Evolutionary conservation across 2,329 filamentous ascomycete genomes (phyloP).

Genomic region (Trichoderma endophyticum): DNA sequence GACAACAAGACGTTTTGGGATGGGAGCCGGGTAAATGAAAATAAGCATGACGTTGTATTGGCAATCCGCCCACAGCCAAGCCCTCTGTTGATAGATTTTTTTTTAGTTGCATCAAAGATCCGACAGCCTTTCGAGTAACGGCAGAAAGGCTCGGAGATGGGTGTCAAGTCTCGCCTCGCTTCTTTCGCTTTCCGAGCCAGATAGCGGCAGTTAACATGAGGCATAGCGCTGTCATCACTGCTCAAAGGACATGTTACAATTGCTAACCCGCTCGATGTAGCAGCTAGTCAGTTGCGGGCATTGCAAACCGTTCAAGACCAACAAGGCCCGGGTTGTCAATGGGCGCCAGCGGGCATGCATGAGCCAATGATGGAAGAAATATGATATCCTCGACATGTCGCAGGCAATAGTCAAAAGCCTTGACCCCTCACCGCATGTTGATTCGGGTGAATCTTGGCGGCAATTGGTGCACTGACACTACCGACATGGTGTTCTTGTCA

Average conservation of each 20-base stretch:
- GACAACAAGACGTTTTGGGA: neutral
- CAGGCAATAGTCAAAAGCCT: neutral
- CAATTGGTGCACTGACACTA: neutral
- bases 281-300: neutral
- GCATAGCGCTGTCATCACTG: neutral
- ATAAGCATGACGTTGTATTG: neutral
- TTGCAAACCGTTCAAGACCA: neutral
- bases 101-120: neutral
- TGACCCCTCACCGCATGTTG: slow-evolving; percentile 9
- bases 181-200: neutral
- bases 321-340: neutral
- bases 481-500: neutral
- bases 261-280: neutral
- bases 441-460: neutral
- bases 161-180: neutral
- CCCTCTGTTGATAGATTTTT: neutral
- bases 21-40: neutral
- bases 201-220: neutral
- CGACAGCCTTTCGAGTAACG: neutral
- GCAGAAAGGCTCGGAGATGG: neutral
- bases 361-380: neutral
- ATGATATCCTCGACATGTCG: neutral
- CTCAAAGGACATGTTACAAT: neutral
- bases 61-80: neutral
- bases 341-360: neutral